Evolutionary conservation across 1,284 basidiomycete species (phyloP), one percentile per base, ranked within the genome.

Genomic region (Pascua sp.): DNA sequence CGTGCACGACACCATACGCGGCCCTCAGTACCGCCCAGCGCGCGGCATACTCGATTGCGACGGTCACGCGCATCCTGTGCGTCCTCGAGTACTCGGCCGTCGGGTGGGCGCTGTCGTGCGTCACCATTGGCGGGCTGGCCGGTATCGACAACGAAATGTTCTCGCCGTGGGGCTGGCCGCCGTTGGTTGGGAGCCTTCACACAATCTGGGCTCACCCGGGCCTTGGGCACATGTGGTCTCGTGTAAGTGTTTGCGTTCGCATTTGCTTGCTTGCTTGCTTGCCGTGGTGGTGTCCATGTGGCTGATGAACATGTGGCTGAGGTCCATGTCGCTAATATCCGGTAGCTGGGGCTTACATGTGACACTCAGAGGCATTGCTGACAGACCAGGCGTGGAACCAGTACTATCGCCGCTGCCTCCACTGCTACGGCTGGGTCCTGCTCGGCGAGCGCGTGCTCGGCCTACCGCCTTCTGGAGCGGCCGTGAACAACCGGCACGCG

Each of bases 111-210:
- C 44, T 67, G 2, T 10, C 57, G 4, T 55, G 59, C 8, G 68
- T 75, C 9, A 36, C 47, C 0, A 24, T 70, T 1, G 73, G 73
- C 13, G 70, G 70, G 0, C 2, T 65, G 8, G 47, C 73, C 42
- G 70, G 68, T 8, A 65, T 67, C 64, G 60, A 52, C 17, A 64
- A 55, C 18, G 72, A 75, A 54, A 51, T 70, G 42, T 71, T 61
- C 53, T 64, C 59, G 24, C 72, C 71, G n/a, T 76, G 70, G 67
- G 73, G 73, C 5, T 74, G 68, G 67, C 70, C 73, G 2, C 70
- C 72, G 44, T 40, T 71, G 11, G 72, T 74, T 56, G 73, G 68
- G 7, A 61, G 56, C 36, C 41, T 73, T 17, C 37, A 36, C 0
- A 61, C 67, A 10, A 50, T 74, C 18, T 72, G 66, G 67, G 56